phyloP scores from a whole-genome alignment of 2,329 filamentous ascomycete species.

The Nectriaceae sp. region DNA sequence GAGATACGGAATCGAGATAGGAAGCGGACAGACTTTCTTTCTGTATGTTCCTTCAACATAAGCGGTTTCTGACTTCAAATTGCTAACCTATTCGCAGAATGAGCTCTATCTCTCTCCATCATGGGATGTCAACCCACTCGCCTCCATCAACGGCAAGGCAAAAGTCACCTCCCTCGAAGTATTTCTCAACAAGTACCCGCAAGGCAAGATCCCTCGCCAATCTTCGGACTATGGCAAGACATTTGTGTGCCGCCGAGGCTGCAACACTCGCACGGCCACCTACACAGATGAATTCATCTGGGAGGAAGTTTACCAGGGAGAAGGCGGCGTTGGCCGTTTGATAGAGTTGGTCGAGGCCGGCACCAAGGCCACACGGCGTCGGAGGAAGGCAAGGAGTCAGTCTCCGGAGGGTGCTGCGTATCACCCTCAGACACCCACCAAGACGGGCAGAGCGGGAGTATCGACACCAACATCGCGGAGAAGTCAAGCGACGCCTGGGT shows the following conservation, averaged over 20 bases:
- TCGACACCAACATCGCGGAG: constrained; percentile 34
- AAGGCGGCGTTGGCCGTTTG: constrained; percentile 63
- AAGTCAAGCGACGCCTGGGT: constrained; percentile 33
- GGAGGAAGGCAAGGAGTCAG: constrained; percentile 32
- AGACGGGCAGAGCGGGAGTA: constrained; percentile 30
- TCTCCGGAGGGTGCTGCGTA: constrained; percentile 35
- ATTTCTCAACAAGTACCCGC: constrained; percentile 72
- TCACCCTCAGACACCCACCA: constrained; percentile 40
- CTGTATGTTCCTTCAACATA: constrained; percentile 44
- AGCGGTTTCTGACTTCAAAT: constrained; percentile 3
- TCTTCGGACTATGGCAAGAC: constrained; percentile 79
- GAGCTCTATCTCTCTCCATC: constrained; percentile 90
- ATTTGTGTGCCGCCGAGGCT: constrained; percentile 87
- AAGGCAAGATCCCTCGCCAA: constrained; percentile 71
- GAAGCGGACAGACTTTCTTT: constrained; percentile 77
- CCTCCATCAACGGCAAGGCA: constrained; percentile 89
- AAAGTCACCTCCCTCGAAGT: constrained; percentile 71
- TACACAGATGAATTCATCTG: constrained; percentile 93
- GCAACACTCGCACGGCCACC: constrained; percentile 82
- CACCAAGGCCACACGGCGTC: constrained; percentile 65
- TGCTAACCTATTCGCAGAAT: constrained; percentile 53
- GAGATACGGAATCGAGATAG: constrained; percentile 84
- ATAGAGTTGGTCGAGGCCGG: constrained; percentile 68
- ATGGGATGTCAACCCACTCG: constrained; percentile 83
- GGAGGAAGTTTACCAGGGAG: constrained; percentile 79